These are phyloP conservation scores for Colletotrichum tropicicola DNA, from an alignment of 2,329 filamentous ascomycete species.

Conservation along the genomic window DNA sequence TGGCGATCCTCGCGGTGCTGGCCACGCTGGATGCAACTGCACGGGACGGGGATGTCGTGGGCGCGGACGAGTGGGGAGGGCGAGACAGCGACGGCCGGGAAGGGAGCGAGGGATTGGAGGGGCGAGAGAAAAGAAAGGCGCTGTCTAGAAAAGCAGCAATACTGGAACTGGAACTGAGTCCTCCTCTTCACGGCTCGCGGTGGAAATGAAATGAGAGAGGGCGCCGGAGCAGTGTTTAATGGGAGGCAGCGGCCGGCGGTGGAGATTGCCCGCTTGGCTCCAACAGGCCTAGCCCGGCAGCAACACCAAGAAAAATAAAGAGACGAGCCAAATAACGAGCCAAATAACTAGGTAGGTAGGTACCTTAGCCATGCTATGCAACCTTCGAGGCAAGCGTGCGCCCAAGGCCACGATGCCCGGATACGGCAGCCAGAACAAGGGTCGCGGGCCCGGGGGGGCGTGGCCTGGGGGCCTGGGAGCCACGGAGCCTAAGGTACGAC, in stretches of 20 bases:
- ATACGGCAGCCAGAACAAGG: slow-evolving; percentile 14
- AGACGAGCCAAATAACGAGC: neutral
- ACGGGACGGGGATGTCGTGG: neutral
- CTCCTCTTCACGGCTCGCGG: neutral
- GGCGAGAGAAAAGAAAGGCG: slow-evolving; percentile 20
- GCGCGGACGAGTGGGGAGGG: neutral
- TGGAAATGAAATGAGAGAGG: slow-evolving; percentile 26
- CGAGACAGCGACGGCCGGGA: neutral
- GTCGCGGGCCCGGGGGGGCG: neutral
- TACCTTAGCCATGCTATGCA: too few relatives aligned
- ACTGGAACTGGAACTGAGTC: neutral
- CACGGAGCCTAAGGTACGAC: too few relatives aligned
- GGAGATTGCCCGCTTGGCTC: slow-evolving; percentile 9
- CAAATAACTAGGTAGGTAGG: neutral
- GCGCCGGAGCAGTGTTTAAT: slow-evolving; percentile 23
- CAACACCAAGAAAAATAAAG: neutral
- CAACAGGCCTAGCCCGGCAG: slow-evolving; percentile 2
- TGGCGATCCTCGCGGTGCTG: neutral
- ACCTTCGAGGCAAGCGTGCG: neutral
- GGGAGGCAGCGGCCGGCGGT: neutral
- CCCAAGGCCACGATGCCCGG: slow-evolving; percentile 17
- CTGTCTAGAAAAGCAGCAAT: slow-evolving; percentile 4
- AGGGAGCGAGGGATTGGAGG: slow-evolving; percentile 3
- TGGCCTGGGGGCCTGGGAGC: neutral
- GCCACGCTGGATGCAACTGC: neutral